Percentiles rank a stretch among this genome's conserved stretches.
These are phyloP conservation scores for Wallacemonas rigidus DNA, from an alignment of 208 protist genomes.

Conservation along the genomic window DNA sequence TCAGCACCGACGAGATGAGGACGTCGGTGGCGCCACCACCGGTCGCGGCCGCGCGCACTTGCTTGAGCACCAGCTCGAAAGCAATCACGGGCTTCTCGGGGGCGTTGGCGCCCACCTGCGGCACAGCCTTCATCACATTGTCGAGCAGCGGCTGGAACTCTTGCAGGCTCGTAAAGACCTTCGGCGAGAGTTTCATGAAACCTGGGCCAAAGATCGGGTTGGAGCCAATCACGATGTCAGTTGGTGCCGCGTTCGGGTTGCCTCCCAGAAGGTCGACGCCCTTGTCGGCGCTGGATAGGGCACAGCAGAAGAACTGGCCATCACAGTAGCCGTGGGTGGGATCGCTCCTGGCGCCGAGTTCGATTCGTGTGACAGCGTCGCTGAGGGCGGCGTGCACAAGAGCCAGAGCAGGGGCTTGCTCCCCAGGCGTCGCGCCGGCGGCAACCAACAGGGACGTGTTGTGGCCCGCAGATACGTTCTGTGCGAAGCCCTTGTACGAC, in stretches of 20 bases:
- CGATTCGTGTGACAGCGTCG: constrained; percentile 33
- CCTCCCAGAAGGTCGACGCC: constrained; percentile 28
- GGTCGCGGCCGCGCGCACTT: constrained; percentile 41
- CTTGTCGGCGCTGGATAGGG: constrained; percentile 33
- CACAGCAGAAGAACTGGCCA: constrained; percentile 38
- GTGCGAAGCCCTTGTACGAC: constrained; percentile 25
- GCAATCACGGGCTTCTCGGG: constrained; percentile 35
- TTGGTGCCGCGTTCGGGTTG: constrained; percentile 15
- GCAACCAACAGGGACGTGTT: constrained; percentile 45
- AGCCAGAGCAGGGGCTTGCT: constrained; percentile 16
- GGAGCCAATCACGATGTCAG: constrained; percentile 41
- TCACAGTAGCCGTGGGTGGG: constrained; percentile 42
- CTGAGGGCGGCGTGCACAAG: constrained; percentile 26
- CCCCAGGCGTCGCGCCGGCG: constrained; percentile 22
- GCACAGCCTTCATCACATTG: constrained; percentile 27
- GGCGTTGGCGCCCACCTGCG: constrained; percentile 20
- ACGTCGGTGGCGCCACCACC: constrained; percentile 34
- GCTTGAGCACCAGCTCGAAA: constrained; percentile 57
- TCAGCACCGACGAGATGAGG: constrained; percentile 48
- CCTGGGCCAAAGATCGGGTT: constrained; percentile 56
- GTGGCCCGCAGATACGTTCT: constrained; percentile 50
- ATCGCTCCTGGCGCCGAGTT: constrained; percentile 26
- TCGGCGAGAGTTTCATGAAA: constrained; percentile 46
- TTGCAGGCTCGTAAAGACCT: constrained; percentile 27
- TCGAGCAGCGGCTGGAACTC: constrained; percentile 16